Base-by-base conservation (phyloP, 352 stramenopile genomes). In the Pythium sukuiense region DNA sequence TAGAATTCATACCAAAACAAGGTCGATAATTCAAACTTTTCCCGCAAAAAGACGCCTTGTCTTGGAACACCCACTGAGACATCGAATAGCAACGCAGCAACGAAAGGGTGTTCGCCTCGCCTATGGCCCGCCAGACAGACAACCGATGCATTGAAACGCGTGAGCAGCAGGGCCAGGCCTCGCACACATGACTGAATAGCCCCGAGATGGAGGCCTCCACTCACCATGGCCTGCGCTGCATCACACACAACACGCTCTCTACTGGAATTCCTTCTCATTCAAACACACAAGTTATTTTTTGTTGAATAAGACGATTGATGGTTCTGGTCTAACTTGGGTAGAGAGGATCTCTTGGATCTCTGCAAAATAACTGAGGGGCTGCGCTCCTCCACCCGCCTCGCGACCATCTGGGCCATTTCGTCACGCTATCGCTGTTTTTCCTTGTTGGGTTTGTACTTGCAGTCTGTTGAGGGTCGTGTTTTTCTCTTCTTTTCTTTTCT, bases 401-500 rank as follows among this genome's bases (percentile, higher is more conserved):
- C 29, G 45, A 30, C 45, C 45, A 52, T 52, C 45, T 52, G 45
- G 45, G 12, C 29, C 5, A 24, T n/a, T 52, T 6, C 45, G 45
- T 52, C 45, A 52, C 45, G 45, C 20, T 16, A 29, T 52, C 45
- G 2, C n/a, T 52, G 24, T 49, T 49, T 6, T 49, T 49, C 20
- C 20, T 45, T 45, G 37, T 13, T 45, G 9, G 13, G 9, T 45
- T 14, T 18, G 8, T 45, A 0, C 9, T 45, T 20, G 18, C 5
- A 24, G 45, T 27, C 45, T 52, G 45, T 52, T 52, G 7, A 30
- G 20, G 39, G 13, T 13, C n/a, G 45, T 29, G 13, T 18, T 52
- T 52, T 52, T 48, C 39, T 48, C 6, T 52, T 29, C n/a, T 52
- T 52, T 52, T 52, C 45, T 52, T 52, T 52, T 52, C 20, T 52